phyloP scores from a whole-genome alignment of 2,329 filamentous ascomycete genomes.

The Aspergillus ustus region DNA sequence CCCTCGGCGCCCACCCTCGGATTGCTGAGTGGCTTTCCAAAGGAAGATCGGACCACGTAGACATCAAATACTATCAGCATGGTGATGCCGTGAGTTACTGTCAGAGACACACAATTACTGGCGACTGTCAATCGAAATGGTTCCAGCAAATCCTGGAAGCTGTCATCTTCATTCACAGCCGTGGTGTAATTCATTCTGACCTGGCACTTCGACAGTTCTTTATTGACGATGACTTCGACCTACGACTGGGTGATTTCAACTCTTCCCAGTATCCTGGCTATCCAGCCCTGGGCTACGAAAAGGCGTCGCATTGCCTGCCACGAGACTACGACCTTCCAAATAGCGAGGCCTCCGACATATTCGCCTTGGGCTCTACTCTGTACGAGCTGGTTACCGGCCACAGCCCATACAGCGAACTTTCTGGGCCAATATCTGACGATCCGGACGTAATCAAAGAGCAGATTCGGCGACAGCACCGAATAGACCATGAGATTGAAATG shows the following conservation, averaged over 20 bases:
- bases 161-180: constrained; percentile 21
- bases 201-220: constrained; percentile 27
- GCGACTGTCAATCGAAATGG: constrained; percentile 19
- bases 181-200: constrained; percentile 29
- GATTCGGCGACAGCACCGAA: too few species aligned
- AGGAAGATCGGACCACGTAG: not conserved
- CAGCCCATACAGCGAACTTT: constrained; percentile 16
- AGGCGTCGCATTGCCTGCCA: constrained; percentile 24
- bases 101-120: constrained; percentile 3
- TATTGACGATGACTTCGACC: constrained; percentile 25
- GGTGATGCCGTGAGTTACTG: constrained; percentile 11
- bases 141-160: constrained; percentile 29
- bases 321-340: constrained; percentile 22
- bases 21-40: not conserved
- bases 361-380: constrained; percentile 23
- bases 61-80: constrained; percentile 18
- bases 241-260: constrained; percentile 29
- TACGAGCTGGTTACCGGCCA: constrained; percentile 19
- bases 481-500: too few species aligned
- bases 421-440: constrained; percentile 9
- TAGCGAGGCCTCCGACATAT: constrained; percentile 17
- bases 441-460: too few species aligned
- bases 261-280: constrained; percentile 20
- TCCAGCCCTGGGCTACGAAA: constrained; percentile 22
- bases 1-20: not conserved